Conservation (phyloP, 768 basidiomycete species). For the Suillus ampliporus region DNA sequence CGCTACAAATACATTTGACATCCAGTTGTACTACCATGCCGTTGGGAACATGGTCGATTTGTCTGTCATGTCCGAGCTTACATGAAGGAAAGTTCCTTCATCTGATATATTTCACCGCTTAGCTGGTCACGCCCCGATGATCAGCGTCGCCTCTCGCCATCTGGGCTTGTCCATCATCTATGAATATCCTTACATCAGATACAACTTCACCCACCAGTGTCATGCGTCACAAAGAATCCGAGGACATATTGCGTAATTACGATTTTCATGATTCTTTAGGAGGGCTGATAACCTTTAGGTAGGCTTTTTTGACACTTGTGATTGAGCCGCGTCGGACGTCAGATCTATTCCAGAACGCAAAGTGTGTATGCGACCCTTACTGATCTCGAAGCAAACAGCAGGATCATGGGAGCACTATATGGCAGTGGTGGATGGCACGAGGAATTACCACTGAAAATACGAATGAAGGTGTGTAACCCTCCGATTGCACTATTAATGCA, state of each 20-base stretch:
- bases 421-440: not conserved
- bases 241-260: not conserved
- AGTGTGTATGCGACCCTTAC: not conserved
- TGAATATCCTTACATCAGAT: not conserved
- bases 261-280: not conserved
- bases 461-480: not conserved
- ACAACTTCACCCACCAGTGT: not conserved
- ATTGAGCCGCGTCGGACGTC: not conserved
- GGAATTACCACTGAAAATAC: not conserved
- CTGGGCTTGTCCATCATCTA: not conserved
- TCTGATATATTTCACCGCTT: not conserved
- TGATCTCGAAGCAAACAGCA: not conserved
- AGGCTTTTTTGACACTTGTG: not conserved
- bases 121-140: not conserved
- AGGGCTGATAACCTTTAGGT: conserved; percentile 2
- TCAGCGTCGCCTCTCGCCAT: not conserved
- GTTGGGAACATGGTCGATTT: not conserved
- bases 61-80: not conserved
- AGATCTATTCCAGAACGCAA: not conserved
- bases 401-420: not conserved
- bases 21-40: not conserved
- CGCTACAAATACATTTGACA: not conserved
- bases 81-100: not conserved
- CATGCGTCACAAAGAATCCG: not conserved
- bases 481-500: not conserved